A percentile compares a stretch with the other conserved stretches of the same genome.
Conservation (phyloP, 2,329 filamentous ascomycete species). For the Penicillium glabrum region DNA sequence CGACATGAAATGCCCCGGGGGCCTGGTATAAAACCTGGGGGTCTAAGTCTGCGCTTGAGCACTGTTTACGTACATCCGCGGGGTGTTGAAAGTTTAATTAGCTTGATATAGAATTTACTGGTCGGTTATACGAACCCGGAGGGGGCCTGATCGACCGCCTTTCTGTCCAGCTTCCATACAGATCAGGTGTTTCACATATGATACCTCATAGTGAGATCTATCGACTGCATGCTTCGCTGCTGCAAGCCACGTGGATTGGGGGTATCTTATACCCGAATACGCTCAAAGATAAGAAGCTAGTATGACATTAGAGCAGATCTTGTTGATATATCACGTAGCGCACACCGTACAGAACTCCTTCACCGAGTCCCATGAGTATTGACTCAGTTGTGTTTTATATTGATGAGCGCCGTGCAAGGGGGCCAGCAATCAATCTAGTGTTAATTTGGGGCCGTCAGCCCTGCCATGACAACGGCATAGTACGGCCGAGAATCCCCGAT, state of each 20-base stretch:
- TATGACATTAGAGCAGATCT: not conserved
- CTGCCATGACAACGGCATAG: not conserved
- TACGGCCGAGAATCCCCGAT: not conserved
- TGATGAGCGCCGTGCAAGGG: not conserved
- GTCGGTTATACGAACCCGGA: not conserved
- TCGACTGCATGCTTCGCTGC: not conserved
- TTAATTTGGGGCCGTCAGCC: not conserved
- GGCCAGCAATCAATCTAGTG: not conserved
- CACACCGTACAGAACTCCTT: too few relatives aligned
- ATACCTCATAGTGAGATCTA: conserved; percentile 1
- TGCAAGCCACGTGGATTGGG: not conserved
- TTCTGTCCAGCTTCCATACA: not conserved
- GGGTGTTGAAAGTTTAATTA: not conserved
- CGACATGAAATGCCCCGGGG: not conserved
- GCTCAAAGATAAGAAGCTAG: not conserved
- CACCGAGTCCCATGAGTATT: not conserved
- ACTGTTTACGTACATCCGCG: not conserved
- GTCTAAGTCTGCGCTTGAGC: not conserved
- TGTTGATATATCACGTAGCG: not conserved
- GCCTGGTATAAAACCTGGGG: not conserved
- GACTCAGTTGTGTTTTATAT: too few relatives aligned
- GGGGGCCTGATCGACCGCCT: not conserved
- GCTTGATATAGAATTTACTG: not conserved
- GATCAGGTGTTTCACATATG: not conserved
- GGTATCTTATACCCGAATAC: not conserved